Evolutionary conservation across 768 basidiomycete genomes (phyloP), one percentile per base, ranked within the genome.

Genomic region (Naganishia vishniacii): DNA sequence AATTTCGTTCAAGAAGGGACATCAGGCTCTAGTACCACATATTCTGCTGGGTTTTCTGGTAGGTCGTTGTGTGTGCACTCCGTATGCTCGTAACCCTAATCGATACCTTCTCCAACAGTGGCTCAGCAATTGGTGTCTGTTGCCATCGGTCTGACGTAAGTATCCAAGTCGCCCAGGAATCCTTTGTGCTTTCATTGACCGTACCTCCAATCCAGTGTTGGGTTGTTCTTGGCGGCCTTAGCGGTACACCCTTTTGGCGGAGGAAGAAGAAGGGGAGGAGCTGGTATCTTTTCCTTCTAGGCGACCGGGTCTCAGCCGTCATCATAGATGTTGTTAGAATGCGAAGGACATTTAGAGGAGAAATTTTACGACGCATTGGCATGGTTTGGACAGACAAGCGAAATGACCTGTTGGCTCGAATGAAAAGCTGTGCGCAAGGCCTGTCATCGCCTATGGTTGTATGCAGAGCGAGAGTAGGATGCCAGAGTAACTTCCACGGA

Each of bases 121-220:
- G 88, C 88, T 4, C 78, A 88, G 67, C 86, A 87, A 74, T 80
- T 91, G 41, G 84, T 91, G 29, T 83, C 85, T 8, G 88, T 90
- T 11, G 84, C 86, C 18, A 84, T 91, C 71, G 88, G 75, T 46
- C 62, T 78, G 37, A 78, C 77, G 73, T 75, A 61, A 67, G 74
- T 75, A 31, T 18, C 20, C n/a, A n/a, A n/a, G n/a, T n/a, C n/a
- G n/a, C n/a, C n/a, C n/a, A n/a, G n/a, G n/a, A n/a, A n/a, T n/a
- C n/a, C n/a, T n/a, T n/a, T n/a, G n/a, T n/a, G n/a, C n/a, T n/a
- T n/a, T 25, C 20, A 11, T 26, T 32, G 9, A 12, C 45, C 31
- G 46, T 26, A 32, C 45, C 28, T 29, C 28, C 16, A 84, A 6
- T 77, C 87, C n/a, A 88, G 88, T 0, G 87, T 92, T 66, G 89